Base-by-base conservation (phyloP, 1,284 basidiomycete species). In the Vanrija sp. region DNA sequence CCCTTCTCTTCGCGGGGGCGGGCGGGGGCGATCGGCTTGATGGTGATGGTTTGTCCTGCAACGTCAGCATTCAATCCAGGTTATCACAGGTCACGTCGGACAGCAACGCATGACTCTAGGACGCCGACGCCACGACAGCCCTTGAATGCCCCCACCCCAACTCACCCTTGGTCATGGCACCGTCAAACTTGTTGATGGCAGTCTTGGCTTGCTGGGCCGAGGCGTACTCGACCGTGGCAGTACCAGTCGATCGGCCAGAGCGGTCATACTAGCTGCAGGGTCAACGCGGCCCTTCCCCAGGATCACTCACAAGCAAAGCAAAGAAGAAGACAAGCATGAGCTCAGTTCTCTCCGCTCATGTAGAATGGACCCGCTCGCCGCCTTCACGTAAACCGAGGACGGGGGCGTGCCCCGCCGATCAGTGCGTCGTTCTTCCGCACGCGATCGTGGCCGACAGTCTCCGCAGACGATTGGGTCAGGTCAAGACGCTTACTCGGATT, bases 171-270 rank as follows among this genome's bases (percentile, higher is more conserved):
- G 91, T 92, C 61, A 89, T 82, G 56, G 90, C 88, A 45, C 91
- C 91, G 69, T 95, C 83, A 62, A 88, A 90, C 66, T 90, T 86
- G 64, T 86, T 86, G 77, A 89, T 89, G 45, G 93, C 94, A 59
- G 82, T 79, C 48, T 84, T 83, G 24, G 94, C 94, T 70, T 96
- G 87, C 53, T 82, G 81, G 7, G 82, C 71, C 4, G 84, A 87
- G 71, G 89, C 85, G 77, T 86, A 97, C n/a, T 85, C 81, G 71
- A 97, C 80, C 60, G 85, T 83, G 24, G 89, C 94, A 53, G 83
- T 79, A 56, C 94, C 94, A 24, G 83, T 85, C 45, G 94, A 96
- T 69, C 94, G 88, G 63, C 94, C 94, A 66, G 91, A 94, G 69
- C 87, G 86, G 79, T 97, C 94, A 78, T 93, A 98, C 93, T 96